phyloP scores from a whole-genome alignment of 1,284 basidiomycete species.

The Heimioporus retisporus region DNA sequence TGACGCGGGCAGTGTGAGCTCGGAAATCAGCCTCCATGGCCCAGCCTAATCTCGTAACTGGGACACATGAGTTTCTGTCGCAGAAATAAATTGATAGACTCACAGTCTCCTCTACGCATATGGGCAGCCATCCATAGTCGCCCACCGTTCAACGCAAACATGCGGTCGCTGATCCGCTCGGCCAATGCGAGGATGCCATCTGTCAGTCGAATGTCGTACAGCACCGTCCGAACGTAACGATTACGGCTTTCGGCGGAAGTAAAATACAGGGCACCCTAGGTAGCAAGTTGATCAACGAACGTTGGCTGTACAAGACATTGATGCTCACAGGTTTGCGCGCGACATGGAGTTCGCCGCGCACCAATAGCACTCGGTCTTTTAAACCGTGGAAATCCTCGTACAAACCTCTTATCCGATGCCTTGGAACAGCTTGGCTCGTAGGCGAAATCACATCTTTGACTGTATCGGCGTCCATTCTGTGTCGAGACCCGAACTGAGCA shows the following conservation, averaged over 20 bases:
- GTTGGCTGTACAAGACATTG: neutral
- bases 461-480: too few relatives aligned
- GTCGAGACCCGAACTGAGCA: too few relatives aligned
- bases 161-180: conserved; percentile 44
- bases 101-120: conserved; percentile 60
- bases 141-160: conserved; percentile 46
- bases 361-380: conserved; percentile 47
- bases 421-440: conserved; percentile 46
- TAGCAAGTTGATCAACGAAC: neutral
- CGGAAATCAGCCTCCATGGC: conserved; percentile 45
- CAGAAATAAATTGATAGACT: conserved; percentile 12
- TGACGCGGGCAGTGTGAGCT: conserved; percentile 51
- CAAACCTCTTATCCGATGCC: conserved; percentile 47
- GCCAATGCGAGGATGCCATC: conserved; percentile 46
- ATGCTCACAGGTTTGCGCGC: conserved; percentile 53
- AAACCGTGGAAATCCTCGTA: conserved; percentile 50
- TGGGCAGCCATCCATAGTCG: conserved; percentile 59
- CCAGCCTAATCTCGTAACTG: conserved; percentile 46
- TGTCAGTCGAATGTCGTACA: conserved; percentile 47
- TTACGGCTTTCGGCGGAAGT: conserved; percentile 43
- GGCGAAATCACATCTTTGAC: too few relatives aligned
- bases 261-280: conserved; percentile 53
- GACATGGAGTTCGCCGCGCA: conserved; percentile 54
- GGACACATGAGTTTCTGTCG: conserved; percentile 9
- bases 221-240: conserved; percentile 47